Evolutionary conservation across 1,284 basidiomycete species (phyloP).

Genomic region (Pseudozyma hubeiensis): DNA sequence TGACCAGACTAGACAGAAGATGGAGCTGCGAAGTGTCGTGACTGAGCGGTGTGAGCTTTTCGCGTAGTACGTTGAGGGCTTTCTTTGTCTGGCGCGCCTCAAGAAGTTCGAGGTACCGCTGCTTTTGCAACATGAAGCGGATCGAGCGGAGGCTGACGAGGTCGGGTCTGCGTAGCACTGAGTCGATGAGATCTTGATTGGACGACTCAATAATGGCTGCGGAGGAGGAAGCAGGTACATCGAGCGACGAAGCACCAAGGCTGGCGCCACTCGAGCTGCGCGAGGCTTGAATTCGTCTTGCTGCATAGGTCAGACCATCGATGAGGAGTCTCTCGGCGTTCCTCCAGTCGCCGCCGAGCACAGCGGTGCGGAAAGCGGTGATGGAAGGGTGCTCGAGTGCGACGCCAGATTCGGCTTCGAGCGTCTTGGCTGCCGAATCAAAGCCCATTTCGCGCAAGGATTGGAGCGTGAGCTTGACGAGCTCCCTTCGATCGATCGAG

Average conservation of each 20-base stretch:
- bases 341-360: constrained; percentile 85
- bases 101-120: constrained; percentile 95
- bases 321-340: constrained; percentile 80
- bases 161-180: constrained; percentile 51
- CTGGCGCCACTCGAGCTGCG: constrained; percentile 5
- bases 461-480: constrained; percentile 89
- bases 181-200: constrained; percentile 40
- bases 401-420: constrained; percentile 93
- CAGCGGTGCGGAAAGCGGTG: constrained; percentile 81
- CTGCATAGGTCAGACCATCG: constrained; percentile 65
- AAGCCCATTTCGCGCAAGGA: constrained; percentile 92
- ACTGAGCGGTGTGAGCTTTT: constrained; percentile 80
- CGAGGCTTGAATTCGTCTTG: constrained; percentile 37
- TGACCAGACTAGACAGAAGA: constrained; percentile 60
- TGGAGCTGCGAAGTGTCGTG: constrained; percentile 56
- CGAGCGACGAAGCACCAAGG: not conserved
- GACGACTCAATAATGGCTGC: constrained; percentile 9
- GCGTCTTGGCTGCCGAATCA: constrained; percentile 85
- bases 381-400: constrained; percentile 83
- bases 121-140: constrained; percentile 87
- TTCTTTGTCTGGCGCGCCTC: constrained; percentile 83
- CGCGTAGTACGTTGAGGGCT: constrained; percentile 85
- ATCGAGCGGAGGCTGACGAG: constrained; percentile 72
- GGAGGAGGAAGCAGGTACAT: constrained; percentile 23
- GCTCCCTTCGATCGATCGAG: constrained; percentile 80